Evolutionary conservation across 108 stramenopile genomes (phyloP), one percentile per base, ranked within the genome.

Genomic region (Cyclotella atomus): DNA sequence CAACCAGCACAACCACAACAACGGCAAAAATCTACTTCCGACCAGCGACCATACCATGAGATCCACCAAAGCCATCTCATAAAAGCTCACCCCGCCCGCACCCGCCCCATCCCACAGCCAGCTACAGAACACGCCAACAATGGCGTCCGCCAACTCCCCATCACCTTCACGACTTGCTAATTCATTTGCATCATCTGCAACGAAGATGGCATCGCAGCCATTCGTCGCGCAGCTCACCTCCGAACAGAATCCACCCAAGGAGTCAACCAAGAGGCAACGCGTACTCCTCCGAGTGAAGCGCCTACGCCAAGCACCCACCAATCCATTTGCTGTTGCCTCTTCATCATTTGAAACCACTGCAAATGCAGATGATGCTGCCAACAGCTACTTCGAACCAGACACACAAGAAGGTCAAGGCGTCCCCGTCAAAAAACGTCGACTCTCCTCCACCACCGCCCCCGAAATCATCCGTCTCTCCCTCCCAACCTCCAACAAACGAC

Each of bases 221-320:
- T 64, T 19, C 12, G 2, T 45, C 10, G 19, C 59, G 10, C 59
- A 33, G 9, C 34, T 3, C 14, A 1, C 30, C 10, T 59, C 34
- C 34, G 17, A 1, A 2, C 6, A 9, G 2, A n/a, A 15, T 59
- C 10, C 2, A 30, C 59, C n/a, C 28, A 1, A 28, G n/a, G 20
- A 28, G 24, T 5, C 59, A 20, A 33, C 59, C 59, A n/a, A n/a
- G 36, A 47, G 33, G 34, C 41, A 59, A 30, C 70, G 70, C 14
- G 46, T 71, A 15, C 59, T 71, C 17, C 59, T 71, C 7, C 70
- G 70, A 35, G 70, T 71, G 16, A 71, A 61, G 36, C 59, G 59
- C 9, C 41, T 24, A 44, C 44, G 29, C 30, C 29, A 21, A 10
- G 52, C 38, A 30, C 17, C 1, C 44, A 35, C 29, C 46, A 5